Evolutionary conservation across 2,329 filamentous ascomycete species (phyloP).

Genomic region (Epichloe hybrida): DNA sequence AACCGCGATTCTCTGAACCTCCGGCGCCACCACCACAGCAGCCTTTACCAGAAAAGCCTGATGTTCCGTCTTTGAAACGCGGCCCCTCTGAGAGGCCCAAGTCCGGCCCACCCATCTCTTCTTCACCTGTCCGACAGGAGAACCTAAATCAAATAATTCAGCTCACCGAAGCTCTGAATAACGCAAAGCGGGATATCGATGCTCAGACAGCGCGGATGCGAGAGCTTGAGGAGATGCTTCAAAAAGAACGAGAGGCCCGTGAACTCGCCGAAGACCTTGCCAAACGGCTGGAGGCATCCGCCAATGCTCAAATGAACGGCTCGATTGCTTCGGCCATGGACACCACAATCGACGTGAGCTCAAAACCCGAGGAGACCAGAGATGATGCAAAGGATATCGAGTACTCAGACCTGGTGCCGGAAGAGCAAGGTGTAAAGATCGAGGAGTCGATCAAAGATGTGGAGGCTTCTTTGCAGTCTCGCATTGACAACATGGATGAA

Average conservation of each 20-base stretch:
- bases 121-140: conserved; percentile 42
- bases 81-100: conserved; percentile 64
- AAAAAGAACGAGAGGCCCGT: conserved; percentile 67
- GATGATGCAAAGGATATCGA: background rate
- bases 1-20: conserved; percentile 80
- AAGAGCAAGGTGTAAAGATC: background rate
- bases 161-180: conserved; percentile 71
- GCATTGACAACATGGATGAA: conserved; percentile 60
- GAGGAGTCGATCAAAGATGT: conserved; percentile 12
- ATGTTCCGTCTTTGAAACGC: conserved; percentile 61
- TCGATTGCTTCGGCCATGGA: conserved; percentile 11
- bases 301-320: conserved; percentile 20
- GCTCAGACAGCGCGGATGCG: conserved; percentile 67
- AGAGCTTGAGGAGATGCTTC: conserved; percentile 61
- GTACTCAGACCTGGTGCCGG: background rate
- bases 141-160: conserved; percentile 63
- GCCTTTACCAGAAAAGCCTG: conserved; percentile 84
- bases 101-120: conserved; percentile 35
- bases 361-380: conserved; percentile 8
- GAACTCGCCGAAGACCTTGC: conserved; percentile 75
- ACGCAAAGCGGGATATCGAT: conserved; percentile 76
- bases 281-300: conserved; percentile 50
- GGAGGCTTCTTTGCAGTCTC: conserved; percentile 37
- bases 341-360: conserved; percentile 11
- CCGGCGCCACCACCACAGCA: conserved; percentile 89